Evolutionary conservation across 208 protist species (phyloP).

Genomic region (Novymonas esmeraldas): DNA sequence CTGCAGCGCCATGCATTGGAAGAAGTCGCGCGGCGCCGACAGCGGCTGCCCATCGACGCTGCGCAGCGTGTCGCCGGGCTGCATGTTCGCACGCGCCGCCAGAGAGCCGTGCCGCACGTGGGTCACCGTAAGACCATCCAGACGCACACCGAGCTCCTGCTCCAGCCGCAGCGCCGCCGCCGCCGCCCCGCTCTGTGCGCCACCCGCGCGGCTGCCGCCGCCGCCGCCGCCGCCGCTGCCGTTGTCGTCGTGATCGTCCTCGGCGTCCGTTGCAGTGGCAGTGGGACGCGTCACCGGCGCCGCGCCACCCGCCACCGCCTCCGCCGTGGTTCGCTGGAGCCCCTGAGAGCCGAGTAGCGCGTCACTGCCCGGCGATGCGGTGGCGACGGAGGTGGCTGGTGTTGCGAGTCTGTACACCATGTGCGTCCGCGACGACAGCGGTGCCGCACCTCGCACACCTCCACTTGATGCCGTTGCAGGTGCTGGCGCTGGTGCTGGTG

Average conservation of each 20-base stretch:
- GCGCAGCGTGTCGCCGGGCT: slow-evolving; percentile 34
- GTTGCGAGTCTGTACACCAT: slow-evolving; percentile 15
- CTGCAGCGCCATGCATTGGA: slow-evolving; percentile 5
- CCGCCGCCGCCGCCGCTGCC: background rate
- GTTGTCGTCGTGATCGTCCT: background rate
- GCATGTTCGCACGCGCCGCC: slow-evolving; percentile 34
- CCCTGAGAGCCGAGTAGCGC: background rate
- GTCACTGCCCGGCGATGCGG: background rate
- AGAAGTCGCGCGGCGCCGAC: slow-evolving; percentile 13
- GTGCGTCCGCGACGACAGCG: background rate
- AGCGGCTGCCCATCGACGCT: slow-evolving; percentile 26
- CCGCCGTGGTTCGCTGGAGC: too few species aligned
- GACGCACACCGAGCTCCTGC: slow-evolving; percentile 20
- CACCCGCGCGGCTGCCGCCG: slow-evolving; percentile 4
- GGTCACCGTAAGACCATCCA: slow-evolving; percentile 16
- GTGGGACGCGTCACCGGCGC: too few species aligned
- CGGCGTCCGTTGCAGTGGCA: background rate
- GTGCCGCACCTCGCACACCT: too few species aligned
- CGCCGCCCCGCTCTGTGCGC: too few species aligned
- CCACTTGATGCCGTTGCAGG: background rate
- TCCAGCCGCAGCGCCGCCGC: background rate
- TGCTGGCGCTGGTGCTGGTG: slow-evolving; percentile 7
- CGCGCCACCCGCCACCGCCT: too few species aligned
- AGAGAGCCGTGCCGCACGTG: slow-evolving; percentile 8
- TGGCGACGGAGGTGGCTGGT: background rate